Evolutionary conservation across 2,329 filamentous ascomycete species (phyloP).

Genomic region (Colletotrichum sp.): DNA sequence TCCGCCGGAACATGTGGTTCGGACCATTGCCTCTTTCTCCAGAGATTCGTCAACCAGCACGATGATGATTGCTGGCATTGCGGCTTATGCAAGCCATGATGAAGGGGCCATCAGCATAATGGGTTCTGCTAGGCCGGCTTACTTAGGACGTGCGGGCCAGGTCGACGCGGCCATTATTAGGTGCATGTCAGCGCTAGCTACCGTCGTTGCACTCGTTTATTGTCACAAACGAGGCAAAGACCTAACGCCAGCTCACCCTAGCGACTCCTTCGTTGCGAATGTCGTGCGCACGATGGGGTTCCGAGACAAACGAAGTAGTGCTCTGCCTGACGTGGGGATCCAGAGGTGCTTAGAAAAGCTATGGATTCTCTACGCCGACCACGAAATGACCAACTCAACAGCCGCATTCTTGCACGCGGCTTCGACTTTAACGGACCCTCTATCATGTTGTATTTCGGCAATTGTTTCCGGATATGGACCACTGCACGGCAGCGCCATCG

Average conservation of each 20-base stretch:
- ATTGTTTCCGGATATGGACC: neutral
- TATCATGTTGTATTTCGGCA: conserved; percentile 42
- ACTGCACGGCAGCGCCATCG: conserved; percentile 55
- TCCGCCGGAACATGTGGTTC: neutral
- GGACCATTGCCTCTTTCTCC: conserved; percentile 17
- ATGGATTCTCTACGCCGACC: conserved; percentile 51
- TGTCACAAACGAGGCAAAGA: conserved; percentile 40
- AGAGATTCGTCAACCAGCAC: conserved; percentile 37
- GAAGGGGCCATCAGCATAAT: conserved; percentile 29
- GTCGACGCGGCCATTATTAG: neutral
- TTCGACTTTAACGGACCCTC: conserved; percentile 51
- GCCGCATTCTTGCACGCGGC: conserved; percentile 50
- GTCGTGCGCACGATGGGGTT: conserved; percentile 34
- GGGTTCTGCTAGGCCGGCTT: neutral
- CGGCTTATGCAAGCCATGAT: conserved; percentile 34
- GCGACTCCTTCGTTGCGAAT: conserved; percentile 44
- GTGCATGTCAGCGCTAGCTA: neutral
- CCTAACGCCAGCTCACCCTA: conserved; percentile 35
- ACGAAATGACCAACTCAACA: conserved; percentile 56
- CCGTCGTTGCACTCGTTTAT: conserved; percentile 26
- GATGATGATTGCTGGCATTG: conserved; percentile 41
- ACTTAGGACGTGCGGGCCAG: neutral
- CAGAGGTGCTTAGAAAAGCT: conserved; percentile 34
- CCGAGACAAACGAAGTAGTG: neutral
- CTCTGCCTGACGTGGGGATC: conserved; percentile 32